A percentile compares a stretch with the other conserved stretches of the same genome.
Evolutionary conservation across 2,329 filamentous ascomycete genomes (phyloP).

Genomic region (Hirsutella minnesotensis): DNA sequence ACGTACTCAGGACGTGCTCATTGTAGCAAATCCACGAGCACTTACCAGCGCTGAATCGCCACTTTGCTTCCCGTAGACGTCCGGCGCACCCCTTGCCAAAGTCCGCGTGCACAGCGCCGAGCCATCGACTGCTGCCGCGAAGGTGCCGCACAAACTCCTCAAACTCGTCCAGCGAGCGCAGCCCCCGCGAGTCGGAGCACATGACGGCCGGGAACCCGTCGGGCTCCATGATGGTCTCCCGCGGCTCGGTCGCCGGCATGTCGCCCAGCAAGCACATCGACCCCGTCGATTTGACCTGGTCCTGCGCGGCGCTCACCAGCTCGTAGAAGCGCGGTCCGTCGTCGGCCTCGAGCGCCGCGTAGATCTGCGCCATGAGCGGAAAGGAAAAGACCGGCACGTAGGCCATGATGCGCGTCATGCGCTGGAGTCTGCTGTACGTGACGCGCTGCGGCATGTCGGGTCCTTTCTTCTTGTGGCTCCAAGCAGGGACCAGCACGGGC

Average conservation of each 20-base stretch:
- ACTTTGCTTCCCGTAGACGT: constrained; percentile 24
- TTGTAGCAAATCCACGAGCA: not conserved
- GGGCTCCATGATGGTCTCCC: constrained; percentile 13
- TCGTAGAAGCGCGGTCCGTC: constrained; percentile 32
- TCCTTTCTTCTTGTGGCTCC: constrained; percentile 10
- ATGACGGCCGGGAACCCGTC: constrained; percentile 34
- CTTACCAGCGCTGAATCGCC: constrained; percentile 18
- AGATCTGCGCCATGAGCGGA: constrained; percentile 26
- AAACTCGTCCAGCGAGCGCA: constrained; percentile 21
- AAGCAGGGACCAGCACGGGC: constrained; percentile 29
- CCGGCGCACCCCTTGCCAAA: constrained; percentile 28
- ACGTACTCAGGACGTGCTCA: not conserved
- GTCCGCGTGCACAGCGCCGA: constrained; percentile 30
- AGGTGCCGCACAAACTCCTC: constrained; percentile 20
- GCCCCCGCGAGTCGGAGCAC: constrained; percentile 28
- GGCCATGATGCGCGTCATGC: constrained; percentile 27
- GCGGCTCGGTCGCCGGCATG: constrained; percentile 15
- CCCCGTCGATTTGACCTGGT: not conserved
- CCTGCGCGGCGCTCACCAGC: constrained; percentile 9
- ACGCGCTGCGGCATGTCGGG: constrained; percentile 34
- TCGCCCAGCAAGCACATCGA: constrained; percentile 8
- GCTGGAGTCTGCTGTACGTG: constrained; percentile 35
- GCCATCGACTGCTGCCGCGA: constrained; percentile 23
- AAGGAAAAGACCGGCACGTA: constrained; percentile 33
- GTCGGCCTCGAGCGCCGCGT: constrained; percentile 29